These are phyloP conservation scores for Globisporangium abappressorium DNA, from an alignment of 352 stramenopile species.

Conservation along the genomic window DNA sequence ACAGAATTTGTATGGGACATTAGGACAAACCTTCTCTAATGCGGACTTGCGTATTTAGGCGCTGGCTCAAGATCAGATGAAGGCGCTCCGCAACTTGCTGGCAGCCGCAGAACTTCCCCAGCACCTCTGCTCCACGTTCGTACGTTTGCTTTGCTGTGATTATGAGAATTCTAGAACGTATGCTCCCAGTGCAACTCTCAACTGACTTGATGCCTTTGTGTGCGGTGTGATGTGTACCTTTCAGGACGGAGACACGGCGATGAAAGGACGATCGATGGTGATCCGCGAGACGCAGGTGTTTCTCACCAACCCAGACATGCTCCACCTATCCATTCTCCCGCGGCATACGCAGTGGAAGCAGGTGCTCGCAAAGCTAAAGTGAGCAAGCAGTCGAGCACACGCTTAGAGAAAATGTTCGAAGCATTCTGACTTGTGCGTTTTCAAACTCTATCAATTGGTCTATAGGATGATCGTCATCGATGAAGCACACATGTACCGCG, in stretches of 20 bases:
- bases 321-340: constrained; percentile 95
- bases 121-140: constrained; percentile 65
- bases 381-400: constrained; percentile 13
- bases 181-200: not conserved
- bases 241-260: constrained; percentile 94
- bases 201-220: constrained; percentile 1
- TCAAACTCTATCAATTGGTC: not conserved
- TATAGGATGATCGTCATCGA: constrained; percentile 72
- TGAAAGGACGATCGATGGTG: constrained; percentile 84
- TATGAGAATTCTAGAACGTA: not conserved
- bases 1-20: too few relatives aligned
- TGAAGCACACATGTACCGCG: constrained; percentile 95
- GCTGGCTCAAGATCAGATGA: constrained; percentile 97
- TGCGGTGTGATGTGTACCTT: not conserved
- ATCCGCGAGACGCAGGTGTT: constrained; percentile 91
- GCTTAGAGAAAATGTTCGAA: too few relatives aligned
- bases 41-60: constrained; percentile 34
- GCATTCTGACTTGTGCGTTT: not conserved
- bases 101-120: constrained; percentile 41
- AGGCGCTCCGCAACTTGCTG: constrained; percentile 81
- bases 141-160: constrained; percentile 21
- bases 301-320: constrained; percentile 98
- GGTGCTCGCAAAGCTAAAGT: constrained; percentile 90
- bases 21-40: not conserved
- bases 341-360: constrained; percentile 89